Evolutionary conservation across 139 green algal species (phyloP).

Genomic region (Microglena sp.): DNA sequence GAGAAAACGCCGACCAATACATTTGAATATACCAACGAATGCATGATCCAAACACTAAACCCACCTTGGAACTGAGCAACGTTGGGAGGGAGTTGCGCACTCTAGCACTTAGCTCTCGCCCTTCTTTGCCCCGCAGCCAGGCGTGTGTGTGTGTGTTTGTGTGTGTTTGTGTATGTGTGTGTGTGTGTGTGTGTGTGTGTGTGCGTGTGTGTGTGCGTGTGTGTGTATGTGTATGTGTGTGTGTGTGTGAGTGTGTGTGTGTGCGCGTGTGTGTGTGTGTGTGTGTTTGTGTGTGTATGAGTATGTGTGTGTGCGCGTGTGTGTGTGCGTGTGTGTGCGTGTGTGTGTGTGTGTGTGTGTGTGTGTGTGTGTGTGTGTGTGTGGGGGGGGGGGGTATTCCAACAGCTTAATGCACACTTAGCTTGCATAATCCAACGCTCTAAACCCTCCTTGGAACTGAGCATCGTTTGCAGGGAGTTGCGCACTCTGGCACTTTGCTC

Average conservation of each 20-base stretch:
- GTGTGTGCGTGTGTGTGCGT: constrained; percentile 12
- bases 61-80: neutral
- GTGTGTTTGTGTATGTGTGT: neutral
- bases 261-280: neutral
- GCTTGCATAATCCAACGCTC: too few species aligned
- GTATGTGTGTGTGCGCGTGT: constrained; percentile 9
- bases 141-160: neutral
- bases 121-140: neutral
- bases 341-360: neutral
- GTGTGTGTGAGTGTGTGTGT: neutral
- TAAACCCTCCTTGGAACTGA: too few species aligned
- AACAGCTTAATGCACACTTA: too few species aligned
- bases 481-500: too few species aligned
- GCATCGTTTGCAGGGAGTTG: too few species aligned
- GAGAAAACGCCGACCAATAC: neutral
- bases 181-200: neutral
- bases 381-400: neutral
- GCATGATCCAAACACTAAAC: neutral
- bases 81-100: neutral
- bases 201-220: neutral
- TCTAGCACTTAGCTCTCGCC: neutral
- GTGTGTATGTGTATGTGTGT: constrained; percentile 9
- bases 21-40: neutral
- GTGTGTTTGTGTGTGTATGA: neutral
- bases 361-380: constrained; percentile 1